phyloP scores from a whole-genome alignment of 108 stramenopile genomes.

The Cyclostephanos tholiformis region DNA sequence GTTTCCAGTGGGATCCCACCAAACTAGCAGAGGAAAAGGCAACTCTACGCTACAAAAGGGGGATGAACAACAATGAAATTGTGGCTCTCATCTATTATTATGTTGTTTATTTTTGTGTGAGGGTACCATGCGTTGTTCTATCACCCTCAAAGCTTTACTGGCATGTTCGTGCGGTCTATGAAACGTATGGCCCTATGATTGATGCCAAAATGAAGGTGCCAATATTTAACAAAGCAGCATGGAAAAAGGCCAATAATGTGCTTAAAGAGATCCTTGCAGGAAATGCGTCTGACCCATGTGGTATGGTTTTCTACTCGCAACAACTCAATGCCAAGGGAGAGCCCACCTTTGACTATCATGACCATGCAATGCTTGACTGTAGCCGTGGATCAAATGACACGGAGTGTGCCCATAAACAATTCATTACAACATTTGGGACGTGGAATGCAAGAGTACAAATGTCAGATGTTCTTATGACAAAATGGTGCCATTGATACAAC shows the following conservation, averaged over 20 bases:
- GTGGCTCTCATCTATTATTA: too few relatives aligned
- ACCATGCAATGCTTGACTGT: constrained; percentile 32
- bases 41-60: not conserved
- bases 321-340: constrained; percentile 16
- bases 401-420: constrained; percentile 29
- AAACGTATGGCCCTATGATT: too few relatives aligned
- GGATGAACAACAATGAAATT: not conserved
- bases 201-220: too few relatives aligned
- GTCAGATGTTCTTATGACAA: constrained; percentile 20
- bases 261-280: too few relatives aligned
- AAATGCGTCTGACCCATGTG: constrained; percentile 41
- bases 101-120: too few relatives aligned
- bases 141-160: too few relatives aligned
- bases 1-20: constrained; percentile 2
- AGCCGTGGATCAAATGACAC: constrained; percentile 28
- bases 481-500: constrained; percentile 32
- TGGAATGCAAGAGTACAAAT: constrained; percentile 35
- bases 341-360: constrained; percentile 11
- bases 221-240: too few relatives aligned
- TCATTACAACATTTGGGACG: constrained; percentile 24
- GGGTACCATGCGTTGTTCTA: too few relatives aligned
- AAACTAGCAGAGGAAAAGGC: not conserved
- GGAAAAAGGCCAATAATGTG: too few relatives aligned
- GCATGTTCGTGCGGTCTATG: too few relatives aligned
- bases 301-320: constrained; percentile 23